Conservation (phyloP, 1,284 basidiomycete species). For the Ceratobasidium sp. region DNA sequence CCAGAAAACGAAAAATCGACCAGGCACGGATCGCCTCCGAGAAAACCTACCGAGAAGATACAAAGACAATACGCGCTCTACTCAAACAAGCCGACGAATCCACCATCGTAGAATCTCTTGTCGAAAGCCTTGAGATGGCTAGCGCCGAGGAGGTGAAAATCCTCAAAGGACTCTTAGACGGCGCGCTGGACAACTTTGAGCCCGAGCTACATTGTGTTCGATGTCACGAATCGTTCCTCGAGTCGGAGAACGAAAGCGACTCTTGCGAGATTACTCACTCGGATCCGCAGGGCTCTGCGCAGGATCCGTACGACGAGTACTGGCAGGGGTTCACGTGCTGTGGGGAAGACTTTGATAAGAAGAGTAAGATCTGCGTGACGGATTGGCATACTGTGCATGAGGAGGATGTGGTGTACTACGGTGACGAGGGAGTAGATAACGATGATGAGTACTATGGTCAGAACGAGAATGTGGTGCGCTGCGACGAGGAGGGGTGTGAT, state of each 20-base stretch:
- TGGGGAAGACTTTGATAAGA: not conserved
- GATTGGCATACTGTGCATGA: not conserved
- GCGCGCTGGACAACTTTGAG: not conserved
- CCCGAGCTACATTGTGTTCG: conserved; percentile 16
- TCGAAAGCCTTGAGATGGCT: not conserved
- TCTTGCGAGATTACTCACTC: conserved; percentile 7
- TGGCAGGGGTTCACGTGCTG: conserved; percentile 5
- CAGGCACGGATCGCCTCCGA: not conserved
- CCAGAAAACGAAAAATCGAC: conserved; percentile 11
- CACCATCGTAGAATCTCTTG: not conserved
- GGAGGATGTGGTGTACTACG: conserved; percentile 3
- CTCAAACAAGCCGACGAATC: not conserved
- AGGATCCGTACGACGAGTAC: not conserved
- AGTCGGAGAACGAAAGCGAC: not conserved
- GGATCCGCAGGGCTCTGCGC: not conserved
- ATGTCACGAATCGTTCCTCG: not conserved
- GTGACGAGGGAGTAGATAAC: not conserved
- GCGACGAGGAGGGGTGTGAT: conserved; percentile 1
- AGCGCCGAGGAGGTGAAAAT: not conserved
- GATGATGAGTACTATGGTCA: conserved; percentile 17
- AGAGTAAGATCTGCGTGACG: not conserved
- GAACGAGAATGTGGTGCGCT: not conserved
- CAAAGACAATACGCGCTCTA: not conserved
- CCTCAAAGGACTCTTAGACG: not conserved
- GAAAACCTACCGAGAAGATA: not conserved